phyloP scores from a whole-genome alignment of 768 basidiomycete genomes.

The Sutorius australiensis region DNA sequence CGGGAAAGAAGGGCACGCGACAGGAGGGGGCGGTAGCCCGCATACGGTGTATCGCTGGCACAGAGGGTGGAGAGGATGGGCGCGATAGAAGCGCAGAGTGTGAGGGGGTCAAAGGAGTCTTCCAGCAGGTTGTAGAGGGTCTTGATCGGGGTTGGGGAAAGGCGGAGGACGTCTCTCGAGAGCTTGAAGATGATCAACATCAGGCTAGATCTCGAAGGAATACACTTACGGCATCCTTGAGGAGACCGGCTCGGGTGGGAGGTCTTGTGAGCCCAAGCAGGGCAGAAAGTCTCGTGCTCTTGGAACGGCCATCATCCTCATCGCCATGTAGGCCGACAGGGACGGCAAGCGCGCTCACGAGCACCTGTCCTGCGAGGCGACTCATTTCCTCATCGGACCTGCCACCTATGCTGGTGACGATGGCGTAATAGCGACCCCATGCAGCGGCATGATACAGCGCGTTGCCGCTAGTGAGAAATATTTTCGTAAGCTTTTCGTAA shows the following conservation, averaged over 20 bases:
- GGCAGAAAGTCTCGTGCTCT: conserved; percentile 74
- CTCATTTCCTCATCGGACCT: conserved; percentile 75
- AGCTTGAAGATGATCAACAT: conserved; percentile 45
- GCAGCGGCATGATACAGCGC: conserved; percentile 96
- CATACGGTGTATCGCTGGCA: conserved; percentile 45
- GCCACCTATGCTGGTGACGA: conserved; percentile 68
- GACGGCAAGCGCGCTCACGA: conserved; percentile 89
- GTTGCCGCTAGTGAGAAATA: conserved; percentile 94
- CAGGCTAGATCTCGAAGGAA: not conserved
- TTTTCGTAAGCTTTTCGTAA: conserved; percentile 95
- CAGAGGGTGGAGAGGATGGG: conserved; percentile 68
- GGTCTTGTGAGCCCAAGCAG: conserved; percentile 79
- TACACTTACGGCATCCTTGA: conserved; percentile 77
- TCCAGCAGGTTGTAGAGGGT: conserved; percentile 85
- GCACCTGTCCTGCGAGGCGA: conserved; percentile 83
- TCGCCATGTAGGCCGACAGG: conserved; percentile 68
- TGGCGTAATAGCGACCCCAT: conserved; percentile 81
- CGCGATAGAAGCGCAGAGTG: conserved; percentile 72
- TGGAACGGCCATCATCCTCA: conserved; percentile 54
- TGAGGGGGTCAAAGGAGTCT: conserved; percentile 89
- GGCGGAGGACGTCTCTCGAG: conserved; percentile 76
- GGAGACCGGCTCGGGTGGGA: conserved; percentile 82
- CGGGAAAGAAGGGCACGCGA: conserved; percentile 89
- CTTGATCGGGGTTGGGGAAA: conserved; percentile 70
- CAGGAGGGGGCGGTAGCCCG: conserved; percentile 84